Conservation (phyloP, 176 grass and related monocot species). For the Rhynchospora breviuscula region DNA sequence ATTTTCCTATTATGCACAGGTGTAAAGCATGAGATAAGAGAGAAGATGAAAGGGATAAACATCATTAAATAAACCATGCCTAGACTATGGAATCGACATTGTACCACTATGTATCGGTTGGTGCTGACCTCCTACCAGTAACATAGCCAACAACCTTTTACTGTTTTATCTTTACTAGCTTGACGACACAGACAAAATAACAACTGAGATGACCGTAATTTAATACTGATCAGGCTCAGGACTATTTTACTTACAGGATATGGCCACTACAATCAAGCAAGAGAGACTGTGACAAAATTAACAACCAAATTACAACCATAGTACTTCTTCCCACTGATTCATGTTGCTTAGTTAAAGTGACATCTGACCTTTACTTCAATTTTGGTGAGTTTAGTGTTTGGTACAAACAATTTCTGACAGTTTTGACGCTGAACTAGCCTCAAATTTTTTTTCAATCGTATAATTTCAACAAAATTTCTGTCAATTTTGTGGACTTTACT, state of each 20-base stretch:
- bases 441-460: too few species aligned
- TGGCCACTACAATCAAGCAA: neutral
- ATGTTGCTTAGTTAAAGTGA: too few species aligned
- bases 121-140: neutral
- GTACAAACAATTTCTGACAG: too few species aligned
- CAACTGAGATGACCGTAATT: neutral
- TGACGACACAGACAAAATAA: neutral
- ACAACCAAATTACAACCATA: too few species aligned
- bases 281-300: too few species aligned
- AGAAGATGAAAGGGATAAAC: neutral
- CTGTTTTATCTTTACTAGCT: neutral
- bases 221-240: neutral
- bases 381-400: too few species aligned
- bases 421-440: too few species aligned
- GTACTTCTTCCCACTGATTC: too few species aligned
- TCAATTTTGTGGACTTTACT: too few species aligned
- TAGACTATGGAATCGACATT: neutral
- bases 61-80: neutral
- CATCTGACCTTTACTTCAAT: too few species aligned
- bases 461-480: too few species aligned
- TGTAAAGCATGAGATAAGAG: constrained; percentile 3
- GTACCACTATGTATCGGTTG: neutral
- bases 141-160: neutral
- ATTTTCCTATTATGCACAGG: constrained; percentile 62
- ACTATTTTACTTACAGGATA: neutral